A percentile compares a stretch with the other conserved stretches of the same genome.
Evolutionary conservation across 768 basidiomycete species (phyloP).

Genomic region (Podaxis sp.): DNA sequence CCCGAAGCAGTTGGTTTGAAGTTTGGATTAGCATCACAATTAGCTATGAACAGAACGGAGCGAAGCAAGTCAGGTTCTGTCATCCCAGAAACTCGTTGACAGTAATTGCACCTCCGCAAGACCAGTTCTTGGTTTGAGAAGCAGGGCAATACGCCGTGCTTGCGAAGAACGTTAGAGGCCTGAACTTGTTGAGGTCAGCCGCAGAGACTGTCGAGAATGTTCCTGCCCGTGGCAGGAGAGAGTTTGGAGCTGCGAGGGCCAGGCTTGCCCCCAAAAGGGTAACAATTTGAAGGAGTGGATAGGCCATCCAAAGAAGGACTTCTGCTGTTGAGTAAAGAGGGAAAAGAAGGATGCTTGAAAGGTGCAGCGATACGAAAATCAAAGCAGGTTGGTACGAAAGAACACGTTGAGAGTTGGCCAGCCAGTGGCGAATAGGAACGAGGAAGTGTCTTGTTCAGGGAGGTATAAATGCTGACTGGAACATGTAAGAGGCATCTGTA

Average conservation of each 20-base stretch:
- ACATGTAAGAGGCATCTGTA: too few relatives aligned
- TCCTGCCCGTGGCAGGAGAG: conserved; percentile 19
- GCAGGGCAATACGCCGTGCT: conserved; percentile 48
- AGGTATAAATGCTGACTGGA: too few relatives aligned
- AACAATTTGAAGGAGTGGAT: not conserved
- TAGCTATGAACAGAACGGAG: conserved; percentile 26
- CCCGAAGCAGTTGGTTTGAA: conserved; percentile 52
- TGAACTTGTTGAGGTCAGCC: conserved; percentile 40
- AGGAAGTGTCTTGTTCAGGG: too few relatives aligned
- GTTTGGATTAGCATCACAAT: conserved; percentile 44
- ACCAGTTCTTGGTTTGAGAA: conserved; percentile 44
- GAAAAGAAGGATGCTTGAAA: too few relatives aligned
- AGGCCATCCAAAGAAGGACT: not conserved
- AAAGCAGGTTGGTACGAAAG: too few relatives aligned
- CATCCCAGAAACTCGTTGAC: too few relatives aligned
- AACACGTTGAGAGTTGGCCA: too few relatives aligned
- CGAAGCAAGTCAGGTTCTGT: conserved; percentile 44
- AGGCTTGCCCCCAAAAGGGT: conserved; percentile 9
- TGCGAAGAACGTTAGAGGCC: conserved; percentile 48
- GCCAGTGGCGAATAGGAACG: too few relatives aligned
- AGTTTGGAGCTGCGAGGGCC: conserved; percentile 23
- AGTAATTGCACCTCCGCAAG: conserved; percentile 40
- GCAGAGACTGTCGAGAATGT: conserved; percentile 35
- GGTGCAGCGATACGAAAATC: too few relatives aligned
- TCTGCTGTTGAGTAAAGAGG: not conserved